Conservation (phyloP, 768 basidiomycete species). For the Coprinellus aureogranulatus region DNA sequence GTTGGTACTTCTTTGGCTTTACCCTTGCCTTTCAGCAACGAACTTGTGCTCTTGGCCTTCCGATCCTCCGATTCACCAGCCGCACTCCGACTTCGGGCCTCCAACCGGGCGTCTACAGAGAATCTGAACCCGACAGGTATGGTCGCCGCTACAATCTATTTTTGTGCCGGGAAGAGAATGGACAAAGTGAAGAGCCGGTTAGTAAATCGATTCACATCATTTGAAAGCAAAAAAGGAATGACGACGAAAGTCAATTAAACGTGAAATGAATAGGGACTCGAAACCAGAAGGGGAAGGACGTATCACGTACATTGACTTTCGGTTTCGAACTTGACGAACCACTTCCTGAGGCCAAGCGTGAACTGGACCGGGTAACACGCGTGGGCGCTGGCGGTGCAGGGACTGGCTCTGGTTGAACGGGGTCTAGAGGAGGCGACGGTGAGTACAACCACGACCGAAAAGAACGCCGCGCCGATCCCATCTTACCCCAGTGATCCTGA, state of each 20-base stretch:
- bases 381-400: background rate
- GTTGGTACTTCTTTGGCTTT: slow-evolving; percentile 4
- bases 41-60: slow-evolving; percentile 13
- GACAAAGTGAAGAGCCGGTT: background rate
- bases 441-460: background rate
- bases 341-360: background rate
- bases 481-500: slow-evolving; percentile 2
- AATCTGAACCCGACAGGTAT: slow-evolving; percentile 54
- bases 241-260: background rate
- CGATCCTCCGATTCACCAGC: slow-evolving; percentile 3
- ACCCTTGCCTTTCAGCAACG: background rate
- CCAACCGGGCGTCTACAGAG: slow-evolving; percentile 46
- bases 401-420: background rate
- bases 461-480: background rate
- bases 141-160: slow-evolving; percentile 28
- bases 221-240: too few relatives aligned
- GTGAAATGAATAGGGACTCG: background rate
- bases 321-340: background rate
- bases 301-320: slow-evolving; percentile 4
- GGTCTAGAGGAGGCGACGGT: background rate
- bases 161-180: slow-evolving; percentile 7
- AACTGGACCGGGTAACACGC: background rate
- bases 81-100: slow-evolving; percentile 38
- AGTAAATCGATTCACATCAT: background rate
- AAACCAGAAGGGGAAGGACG: background rate